A percentile compares a stretch with the other conserved stretches of the same genome.
These are phyloP conservation scores for Sorghum bicolor DNA, from an alignment of 176 grass and related monocot species.

Conservation along the genomic window Sorghum_bicolor_NCBIv3 NC_012876.2:15715501-15716000, in stretches of 20 bases:
- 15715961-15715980: conserved; percentile 21
- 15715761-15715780: conserved; percentile 44
- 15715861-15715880: not conserved
- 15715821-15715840: not conserved
- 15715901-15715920: conserved; percentile 8
- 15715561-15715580: conserved; percentile 54
- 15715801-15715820: not conserved
- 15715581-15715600: conserved; percentile 49
- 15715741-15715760: conserved; percentile 57
- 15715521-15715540: conserved; percentile 75
- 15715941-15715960: not conserved
- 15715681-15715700: conserved; percentile 50
- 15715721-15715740: conserved; percentile 46
- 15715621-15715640: conserved; percentile 61
- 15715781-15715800: conserved; percentile 28
- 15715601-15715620: conserved; percentile 75
- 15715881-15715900: not conserved
- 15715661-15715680: not conserved
- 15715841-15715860: not conserved
- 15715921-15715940: conserved; percentile 30
- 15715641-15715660: conserved; percentile 23
- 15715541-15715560: conserved; percentile 40
- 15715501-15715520: conserved; percentile 76
- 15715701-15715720: conserved; percentile 42
- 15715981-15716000: not conserved